These are phyloP conservation scores for Lonicera japonica DNA, from an alignment of 129 eudicot genomes.

Conservation along the genomic window DNA sequence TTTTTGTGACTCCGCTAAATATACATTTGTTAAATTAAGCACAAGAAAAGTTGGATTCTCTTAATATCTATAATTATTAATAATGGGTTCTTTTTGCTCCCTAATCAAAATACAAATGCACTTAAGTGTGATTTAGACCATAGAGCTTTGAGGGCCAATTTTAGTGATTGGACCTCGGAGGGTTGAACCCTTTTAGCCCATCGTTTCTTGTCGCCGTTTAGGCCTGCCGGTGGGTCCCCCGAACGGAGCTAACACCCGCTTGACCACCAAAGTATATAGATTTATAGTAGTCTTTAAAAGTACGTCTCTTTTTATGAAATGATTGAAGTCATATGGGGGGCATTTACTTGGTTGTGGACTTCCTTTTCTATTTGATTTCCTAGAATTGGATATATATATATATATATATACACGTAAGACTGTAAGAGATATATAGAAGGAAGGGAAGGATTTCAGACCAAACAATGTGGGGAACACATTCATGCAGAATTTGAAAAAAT, in stretches of 20 bases:
- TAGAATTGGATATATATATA: slow-evolving; percentile 3
- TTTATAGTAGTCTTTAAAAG: neutral
- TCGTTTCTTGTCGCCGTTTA: slow-evolving; percentile 26
- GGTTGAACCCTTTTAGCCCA: slow-evolving; percentile 32
- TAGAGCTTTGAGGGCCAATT: neutral
- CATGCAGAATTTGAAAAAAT: slow-evolving; percentile 35
- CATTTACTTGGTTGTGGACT: neutral
- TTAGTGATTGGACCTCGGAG: slow-evolving; percentile 16
- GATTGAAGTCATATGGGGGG: slow-evolving; percentile 25
- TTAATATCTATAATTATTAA: neutral
- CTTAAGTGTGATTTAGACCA: neutral
- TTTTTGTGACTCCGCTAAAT: neutral
- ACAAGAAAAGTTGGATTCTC: neutral
- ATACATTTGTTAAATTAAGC: neutral
- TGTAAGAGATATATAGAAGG: slow-evolving; percentile 1
- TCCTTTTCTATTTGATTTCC: neutral
- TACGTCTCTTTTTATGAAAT: slow-evolving; percentile 1
- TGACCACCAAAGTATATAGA: slow-evolving; percentile 1
- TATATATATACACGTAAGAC: no score
- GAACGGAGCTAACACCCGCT: neutral
- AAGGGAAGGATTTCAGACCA: slow-evolving; percentile 26
- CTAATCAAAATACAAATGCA: slow-evolving; percentile 16
- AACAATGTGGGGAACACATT: slow-evolving; percentile 50
- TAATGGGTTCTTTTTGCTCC: slow-evolving; percentile 5
- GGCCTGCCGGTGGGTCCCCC: slow-evolving; percentile 19